Base-by-base conservation (phyloP, 495 filamentous ascomycete species). In the Parathielavia appendiculata region DNA sequence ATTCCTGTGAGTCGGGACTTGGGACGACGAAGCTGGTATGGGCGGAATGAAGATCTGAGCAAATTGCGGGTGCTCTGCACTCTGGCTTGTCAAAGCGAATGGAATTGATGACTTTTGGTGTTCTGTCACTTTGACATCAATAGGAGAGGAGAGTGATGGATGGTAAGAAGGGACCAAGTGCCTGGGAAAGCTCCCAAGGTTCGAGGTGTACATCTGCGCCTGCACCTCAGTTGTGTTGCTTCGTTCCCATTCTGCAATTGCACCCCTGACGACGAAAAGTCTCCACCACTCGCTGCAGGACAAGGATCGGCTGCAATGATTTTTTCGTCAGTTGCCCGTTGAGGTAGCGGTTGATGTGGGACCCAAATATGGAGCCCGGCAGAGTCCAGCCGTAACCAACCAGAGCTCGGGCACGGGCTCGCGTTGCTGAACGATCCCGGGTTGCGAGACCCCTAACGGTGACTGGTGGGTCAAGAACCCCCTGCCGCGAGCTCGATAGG, bases 311-410 rank as follows among this genome's bases (percentile, higher is more conserved):
- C 50, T 67, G 64, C 59, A 67, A 61, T 64, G 22, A 62, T 30
- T 62, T 67, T 61, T 67, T 67, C 65, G 61, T 60, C 54, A 47
- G 57, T 61, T 64, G 55, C 57, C 58, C 62, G 54, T 63, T 63
- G 34, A 51, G 60, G 59, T 26, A 63, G 40, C 5, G 23, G 43
- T 38, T 52, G 22, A 54, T 58, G 58, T 56, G 63, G 54, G 62
- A 39, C 59, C 13, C 20, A 56, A 44, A 50, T 47, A 57, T 58
- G 50, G 34, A 26, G 40, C 62, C 65, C 59, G 40, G 30, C 54
- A 57, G 56, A 58, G 51, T 47, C 47, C 40, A 60, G 51, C 58
- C 53, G 46, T 58, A 58, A 35, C 63, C 63, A 62, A 60, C 51
- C 38, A 64, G 19, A 35, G 30, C 20, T 11, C 36, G 47, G 26